Conservation (phyloP, 768 basidiomycete genomes). For the Lentinula raphanica region DNA sequence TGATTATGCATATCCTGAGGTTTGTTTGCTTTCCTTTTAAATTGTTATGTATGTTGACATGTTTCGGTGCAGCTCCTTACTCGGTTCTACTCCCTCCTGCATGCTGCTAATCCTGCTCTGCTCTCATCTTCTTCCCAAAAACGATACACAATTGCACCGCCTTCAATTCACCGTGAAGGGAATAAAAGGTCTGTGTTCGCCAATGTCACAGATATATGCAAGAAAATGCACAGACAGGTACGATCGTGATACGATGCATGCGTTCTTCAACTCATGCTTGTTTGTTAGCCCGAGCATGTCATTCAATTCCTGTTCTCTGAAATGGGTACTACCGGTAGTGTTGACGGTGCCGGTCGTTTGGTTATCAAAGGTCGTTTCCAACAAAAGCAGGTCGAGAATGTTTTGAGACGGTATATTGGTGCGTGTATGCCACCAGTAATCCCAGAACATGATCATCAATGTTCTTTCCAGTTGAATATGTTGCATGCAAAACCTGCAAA, state of each 20-base stretch:
- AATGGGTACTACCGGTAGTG: slow-evolving; percentile 95
- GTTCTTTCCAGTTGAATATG: slow-evolving; percentile 76
- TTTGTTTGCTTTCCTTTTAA: slow-evolving; percentile 24
- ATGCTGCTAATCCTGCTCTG: slow-evolving; percentile 89
- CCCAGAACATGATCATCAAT: background rate
- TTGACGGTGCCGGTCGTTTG: slow-evolving; percentile 86
- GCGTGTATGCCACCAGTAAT: slow-evolving; percentile 23
- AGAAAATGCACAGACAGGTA: slow-evolving; percentile 87
- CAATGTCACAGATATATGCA: slow-evolving; percentile 96
- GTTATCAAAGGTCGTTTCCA: slow-evolving; percentile 98
- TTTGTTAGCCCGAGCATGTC: slow-evolving; percentile 83
- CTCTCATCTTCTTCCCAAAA: slow-evolving; percentile 78
- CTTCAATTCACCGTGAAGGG: slow-evolving; percentile 89
- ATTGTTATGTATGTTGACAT: background rate
- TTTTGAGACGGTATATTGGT: slow-evolving; percentile 95
- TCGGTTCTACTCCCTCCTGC: slow-evolving; percentile 87
- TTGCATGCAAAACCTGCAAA: slow-evolving; percentile 99
- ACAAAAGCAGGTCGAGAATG: slow-evolving; percentile 97
- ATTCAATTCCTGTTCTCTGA: slow-evolving; percentile 96
- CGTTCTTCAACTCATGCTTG: background rate
- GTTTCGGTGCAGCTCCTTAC: slow-evolving; percentile 66
- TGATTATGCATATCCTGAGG: slow-evolving; percentile 96
- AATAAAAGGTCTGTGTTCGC: slow-evolving; percentile 98
- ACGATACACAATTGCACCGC: slow-evolving; percentile 96
- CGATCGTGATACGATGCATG: slow-evolving; percentile 6